A percentile compares a stretch with the other conserved stretches of the same genome.
Conservation (phyloP, 257 asterid species). For the Handroanthus guayacan region DNA sequence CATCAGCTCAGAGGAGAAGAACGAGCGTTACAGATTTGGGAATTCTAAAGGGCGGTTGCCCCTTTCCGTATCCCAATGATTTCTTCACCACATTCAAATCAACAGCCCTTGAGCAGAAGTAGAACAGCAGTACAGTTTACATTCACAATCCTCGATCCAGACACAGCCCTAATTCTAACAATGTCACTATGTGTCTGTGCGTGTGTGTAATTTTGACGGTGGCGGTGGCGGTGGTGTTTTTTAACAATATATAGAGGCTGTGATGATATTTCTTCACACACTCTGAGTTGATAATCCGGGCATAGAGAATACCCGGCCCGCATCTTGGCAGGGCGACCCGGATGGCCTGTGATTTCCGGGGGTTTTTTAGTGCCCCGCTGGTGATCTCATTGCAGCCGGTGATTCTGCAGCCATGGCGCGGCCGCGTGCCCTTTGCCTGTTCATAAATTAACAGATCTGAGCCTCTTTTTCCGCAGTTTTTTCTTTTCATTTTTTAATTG, state of each 20-base stretch:
- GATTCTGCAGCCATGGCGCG: slow-evolving; percentile 39
- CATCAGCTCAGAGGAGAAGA: not conserved
- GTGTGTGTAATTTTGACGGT: not conserved
- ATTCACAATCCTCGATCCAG: not conserved
- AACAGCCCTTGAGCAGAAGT: slow-evolving; percentile 25
- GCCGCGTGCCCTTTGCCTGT: slow-evolving; percentile 24
- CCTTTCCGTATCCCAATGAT: slow-evolving; percentile 36
- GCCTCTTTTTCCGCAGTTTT: not conserved
- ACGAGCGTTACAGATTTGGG: slow-evolving; percentile 23
- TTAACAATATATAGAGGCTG: not conserved
- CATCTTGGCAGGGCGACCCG: slow-evolving; percentile 34
- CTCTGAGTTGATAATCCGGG: slow-evolving; percentile 23
- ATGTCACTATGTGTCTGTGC: not conserved
- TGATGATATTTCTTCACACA: slow-evolving; percentile 8
- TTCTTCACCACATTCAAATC: not conserved
- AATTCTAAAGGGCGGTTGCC: slow-evolving; percentile 38
- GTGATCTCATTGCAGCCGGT: slow-evolving; percentile 30
- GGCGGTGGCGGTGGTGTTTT: not conserved
- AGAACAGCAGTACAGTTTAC: not conserved
- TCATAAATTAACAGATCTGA: slow-evolving; percentile 23
- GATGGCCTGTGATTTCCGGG: slow-evolving; percentile 12
- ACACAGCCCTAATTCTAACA: not conserved
- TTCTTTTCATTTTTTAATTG: not conserved
- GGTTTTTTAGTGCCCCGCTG: not conserved
- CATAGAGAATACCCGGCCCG: slow-evolving; percentile 23